Evolutionary conservation across 169 alveolate species (phyloP), one percentile per base, ranked within the genome.

Genomic region (Eimeria acervulina): DNA sequence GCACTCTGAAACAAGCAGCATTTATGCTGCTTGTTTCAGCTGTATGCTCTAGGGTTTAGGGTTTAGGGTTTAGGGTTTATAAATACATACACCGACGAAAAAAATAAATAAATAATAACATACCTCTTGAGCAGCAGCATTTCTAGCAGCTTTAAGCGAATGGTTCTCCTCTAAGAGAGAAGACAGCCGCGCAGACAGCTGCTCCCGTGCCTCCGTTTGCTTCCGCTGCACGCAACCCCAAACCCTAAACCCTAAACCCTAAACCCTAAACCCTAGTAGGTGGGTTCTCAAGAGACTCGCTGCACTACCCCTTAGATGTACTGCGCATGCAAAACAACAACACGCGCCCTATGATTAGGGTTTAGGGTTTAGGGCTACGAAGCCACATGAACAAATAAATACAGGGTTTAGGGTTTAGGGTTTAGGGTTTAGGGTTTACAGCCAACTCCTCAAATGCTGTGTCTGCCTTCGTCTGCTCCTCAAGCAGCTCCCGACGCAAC

Each of bases 201-300:
- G 87, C 28, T 76, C 55, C 59, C 87, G 2, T 31, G 87, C 87
- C 55, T 76, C 87, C 28, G 55, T 40, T 31, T 76, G 87, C 52
- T 76, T 76, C 87, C 87, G 7, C 87, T 76, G 87, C 87, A n/a
- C 28, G 44, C 87, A 80, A 15, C 88, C 47, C 61, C 88, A 76
- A 80, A 81, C 87, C 87, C 87, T 76, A 76, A 76, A 76, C 87
- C 87, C 87, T 76, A 76, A 76, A 76, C 87, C 87, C 87, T 76
- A 76, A 76, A 76, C 87, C 61, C 87, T 76, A 40, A 33, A 76
- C 87, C 80, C 80, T 68, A 68, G 21, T 13, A 4, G n/a, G n/a
- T 19, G 15, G 66, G 66, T 7, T 13, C 17, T 55, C 5, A 55
- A 55, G 2, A 7, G 15, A 55, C 66, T 19, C 17, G 2, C 17